Evolutionary conservation across 345 rosid genomes (phyloP).

Genomic region (Nephelium lappaceum): DNA sequence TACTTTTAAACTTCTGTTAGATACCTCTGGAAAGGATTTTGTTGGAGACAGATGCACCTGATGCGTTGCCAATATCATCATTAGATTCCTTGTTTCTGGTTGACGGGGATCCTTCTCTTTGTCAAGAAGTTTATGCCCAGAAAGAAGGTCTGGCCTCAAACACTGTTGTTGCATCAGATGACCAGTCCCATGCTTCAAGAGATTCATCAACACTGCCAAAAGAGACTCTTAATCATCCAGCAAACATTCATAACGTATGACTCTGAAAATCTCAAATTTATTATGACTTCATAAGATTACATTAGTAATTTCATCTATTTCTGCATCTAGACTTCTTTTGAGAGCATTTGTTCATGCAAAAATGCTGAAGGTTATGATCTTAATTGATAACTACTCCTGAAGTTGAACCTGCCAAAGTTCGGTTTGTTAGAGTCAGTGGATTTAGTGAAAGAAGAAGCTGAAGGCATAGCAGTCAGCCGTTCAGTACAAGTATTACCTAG

Average conservation of each 20-base stretch:
- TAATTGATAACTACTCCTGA: background rate
- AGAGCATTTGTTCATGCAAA: background rate
- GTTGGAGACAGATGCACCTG: conserved; percentile 93
- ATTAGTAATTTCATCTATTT: background rate
- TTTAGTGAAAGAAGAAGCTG: background rate
- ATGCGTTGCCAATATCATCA: conserved; percentile 71
- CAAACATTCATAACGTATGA: conserved; percentile 71
- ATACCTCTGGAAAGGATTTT: conserved; percentile 79
- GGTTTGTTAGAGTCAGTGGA: background rate
- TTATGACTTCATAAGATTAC: background rate
- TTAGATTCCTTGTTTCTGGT: conserved; percentile 46
- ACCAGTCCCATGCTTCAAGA: conserved; percentile 29
- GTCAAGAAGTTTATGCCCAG: conserved; percentile 33
- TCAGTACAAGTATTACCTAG: background rate
- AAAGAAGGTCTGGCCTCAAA: conserved; percentile 32
- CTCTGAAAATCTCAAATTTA: background rate
- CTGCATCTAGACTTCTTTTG: background rate
- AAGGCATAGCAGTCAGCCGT: background rate
- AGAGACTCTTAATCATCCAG: conserved; percentile 83
- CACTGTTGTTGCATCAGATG: conserved; percentile 20
- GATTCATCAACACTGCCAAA: conserved; percentile 42
- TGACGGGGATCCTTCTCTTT: conserved; percentile 46
- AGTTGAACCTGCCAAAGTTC: background rate
- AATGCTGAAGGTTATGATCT: background rate
- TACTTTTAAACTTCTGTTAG: conserved; percentile 43